These are phyloP conservation scores for Rhododendron molle DNA, from an alignment of 148 eudicot species.

Conservation along the genomic window DNA sequence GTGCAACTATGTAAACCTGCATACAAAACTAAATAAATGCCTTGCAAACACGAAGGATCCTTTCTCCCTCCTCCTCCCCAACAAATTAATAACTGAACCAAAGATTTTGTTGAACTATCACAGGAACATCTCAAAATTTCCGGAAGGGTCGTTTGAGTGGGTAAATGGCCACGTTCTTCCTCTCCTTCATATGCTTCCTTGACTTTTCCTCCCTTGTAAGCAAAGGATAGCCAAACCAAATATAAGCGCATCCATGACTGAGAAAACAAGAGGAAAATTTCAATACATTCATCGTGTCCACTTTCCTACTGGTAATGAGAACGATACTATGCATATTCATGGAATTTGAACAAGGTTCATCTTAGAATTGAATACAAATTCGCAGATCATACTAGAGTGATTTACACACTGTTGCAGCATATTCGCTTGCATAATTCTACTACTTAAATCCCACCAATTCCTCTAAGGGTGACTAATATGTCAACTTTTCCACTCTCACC, in stretches of 20 bases:
- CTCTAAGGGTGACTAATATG: neutral
- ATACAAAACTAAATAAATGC: no score
- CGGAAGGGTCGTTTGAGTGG: neutral
- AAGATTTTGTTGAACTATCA: neutral
- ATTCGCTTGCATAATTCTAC: neutral
- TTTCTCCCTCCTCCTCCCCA: no score
- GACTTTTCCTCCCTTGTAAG: constrained; percentile 75
- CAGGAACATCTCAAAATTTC: neutral
- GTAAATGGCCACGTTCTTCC: constrained; percentile 45
- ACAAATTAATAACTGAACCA: neutral
- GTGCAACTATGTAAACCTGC: no score
- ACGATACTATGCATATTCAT: neutral
- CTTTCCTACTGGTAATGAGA: neutral
- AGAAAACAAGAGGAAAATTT: neutral
- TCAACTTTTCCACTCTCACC: no score
- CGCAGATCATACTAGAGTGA: neutral
- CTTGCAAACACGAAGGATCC: no score
- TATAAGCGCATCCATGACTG: neutral
- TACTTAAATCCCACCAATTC: neutral
- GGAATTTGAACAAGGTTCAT: neutral
- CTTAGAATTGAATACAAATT: neutral
- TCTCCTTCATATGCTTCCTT: constrained; percentile 76
- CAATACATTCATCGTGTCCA: neutral
- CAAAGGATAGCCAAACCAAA: neutral
- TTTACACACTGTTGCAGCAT: neutral